Conservation (phyloP, 2,329 filamentous ascomycete genomes). For the Monilinia polystroma region DNA sequence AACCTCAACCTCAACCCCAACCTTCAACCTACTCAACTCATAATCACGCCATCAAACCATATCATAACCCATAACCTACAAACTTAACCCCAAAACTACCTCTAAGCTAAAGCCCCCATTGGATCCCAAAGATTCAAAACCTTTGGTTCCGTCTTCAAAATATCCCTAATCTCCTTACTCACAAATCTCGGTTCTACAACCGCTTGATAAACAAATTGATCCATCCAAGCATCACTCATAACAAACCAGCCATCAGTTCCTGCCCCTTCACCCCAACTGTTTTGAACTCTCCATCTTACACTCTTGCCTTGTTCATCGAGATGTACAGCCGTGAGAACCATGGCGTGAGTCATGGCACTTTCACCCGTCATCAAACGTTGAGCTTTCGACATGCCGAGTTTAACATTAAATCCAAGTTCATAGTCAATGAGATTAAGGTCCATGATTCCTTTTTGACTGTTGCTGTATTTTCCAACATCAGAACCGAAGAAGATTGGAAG, state of each 20-base stretch:
- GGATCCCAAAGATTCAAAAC: slow-evolving; percentile 78
- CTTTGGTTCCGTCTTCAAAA: slow-evolving; percentile 67
- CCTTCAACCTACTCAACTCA: not conserved
- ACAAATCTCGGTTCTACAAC: slow-evolving; percentile 74
- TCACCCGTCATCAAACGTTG: slow-evolving; percentile 72
- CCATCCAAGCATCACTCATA: slow-evolving; percentile 80
- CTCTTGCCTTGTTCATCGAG: slow-evolving; percentile 63
- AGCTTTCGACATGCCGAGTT: slow-evolving; percentile 72
- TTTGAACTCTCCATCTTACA: slow-evolving; percentile 82
- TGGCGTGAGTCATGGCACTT: slow-evolving; percentile 85
- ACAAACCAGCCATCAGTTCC: slow-evolving; percentile 85
- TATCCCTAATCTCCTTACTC: slow-evolving; percentile 63
- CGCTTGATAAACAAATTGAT: slow-evolving; percentile 81
- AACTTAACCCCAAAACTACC: not conserved
- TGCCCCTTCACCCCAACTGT: slow-evolving; percentile 70
- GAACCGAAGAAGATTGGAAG: slow-evolving; percentile 85
- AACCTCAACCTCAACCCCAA: not conserved
- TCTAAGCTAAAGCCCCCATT: slow-evolving; percentile 68
- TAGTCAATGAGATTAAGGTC: slow-evolving; percentile 76
- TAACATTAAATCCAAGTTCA: slow-evolving; percentile 77
- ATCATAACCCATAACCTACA: not conserved
- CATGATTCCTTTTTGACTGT: slow-evolving; percentile 70
- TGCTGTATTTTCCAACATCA: slow-evolving; percentile 81
- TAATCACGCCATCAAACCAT: not conserved
- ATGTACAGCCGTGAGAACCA: slow-evolving; percentile 87